Base-by-base conservation (phyloP, 768 basidiomycete genomes). In the Termitomyces sp. region DNA sequence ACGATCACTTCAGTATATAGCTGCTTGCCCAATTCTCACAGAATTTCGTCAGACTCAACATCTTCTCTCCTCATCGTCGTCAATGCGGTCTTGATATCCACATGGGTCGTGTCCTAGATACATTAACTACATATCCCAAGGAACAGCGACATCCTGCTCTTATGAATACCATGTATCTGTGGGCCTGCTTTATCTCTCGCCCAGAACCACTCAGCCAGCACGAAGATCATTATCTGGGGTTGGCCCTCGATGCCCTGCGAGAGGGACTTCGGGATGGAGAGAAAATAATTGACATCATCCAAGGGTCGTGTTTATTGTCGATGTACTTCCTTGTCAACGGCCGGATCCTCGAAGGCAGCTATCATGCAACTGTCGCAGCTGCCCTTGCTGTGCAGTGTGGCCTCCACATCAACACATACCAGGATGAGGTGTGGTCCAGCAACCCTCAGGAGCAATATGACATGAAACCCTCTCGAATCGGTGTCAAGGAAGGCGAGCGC, bases 151-250 rank as follows among this genome's bases (percentile, higher is more conserved):
- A 92, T 65, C 85, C 90, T 9, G 83, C 80, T 54, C 78, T 93
- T 14, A 83, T 91, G 78, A 89, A 91, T 66, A 80, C 89, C 60
- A 86, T 92, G 65, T 92, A 85, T 67, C 81, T 92, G 7, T 91
- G 90, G 86, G 86, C 88, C 2, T 92, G 89, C 69, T 89, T 87
- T 67, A 78, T 92, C 42, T 89, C 90, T 10, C 79, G 87, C 22
- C 85, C 88, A 7, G 86, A 83, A 40, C 78, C 83, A 6, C 75
- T 92, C 13, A 82, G 81, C 63, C 82, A 85, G 53, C 86, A 90
- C 65, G 89, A 92, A 70, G 77, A 82, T 16, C 81, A 85, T 61
- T 92, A 89, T 65, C 83, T 92, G 56, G 74, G 72, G 10, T 80
- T 82, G 36, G 75, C 88, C 2, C 80, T 88, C 16, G 80, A 86